Base-by-base conservation (phyloP, 495 filamentous ascomycete genomes). In the Thermothielavioides terrestris region DNA sequence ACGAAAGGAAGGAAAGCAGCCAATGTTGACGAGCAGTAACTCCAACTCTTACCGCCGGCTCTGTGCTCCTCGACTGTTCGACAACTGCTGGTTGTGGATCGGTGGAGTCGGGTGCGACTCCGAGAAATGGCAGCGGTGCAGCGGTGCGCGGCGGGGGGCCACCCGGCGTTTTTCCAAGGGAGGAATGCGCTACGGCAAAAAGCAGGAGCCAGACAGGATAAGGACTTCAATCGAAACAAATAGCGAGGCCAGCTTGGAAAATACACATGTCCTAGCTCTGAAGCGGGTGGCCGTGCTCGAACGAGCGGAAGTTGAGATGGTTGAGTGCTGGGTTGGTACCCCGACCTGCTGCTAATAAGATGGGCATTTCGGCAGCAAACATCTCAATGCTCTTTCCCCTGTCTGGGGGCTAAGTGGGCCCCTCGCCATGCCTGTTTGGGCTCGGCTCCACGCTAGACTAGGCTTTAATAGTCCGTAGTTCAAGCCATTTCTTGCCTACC, bases 61-160 rank as follows among this genome's bases (percentile, higher is more conserved):
- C 23, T 51, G 40, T 21, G 34, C 34, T 39, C 32, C 25, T 37
- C 23, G 35, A 27, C 5, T 42, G 11, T 26, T 39, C 32, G 17
- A 28, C 23, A 27, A 27, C 5, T 42, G 11, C 25, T 34, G n/a
- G 18, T 45, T 36, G 41, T 45, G 41, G 49, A 39, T 32, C 49
- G 41, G 49, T 45, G 49, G 49, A 45, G 41, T 26, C 40, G 42
- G 40, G 30, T 9, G 17, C 27, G 37, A 50, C 21, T 41, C 23
- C 8, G 18, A 44, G 8, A 44, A 21, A n/a, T n/a, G n/a, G n/a
- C n/a, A n/a, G n/a, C n/a, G n/a, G 40, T 1, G 21, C 22, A 45
- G 49, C 49, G 49, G 49, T 52, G 49, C 45, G 36, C 30, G 30
- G 30, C 30, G 38, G 38, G 39, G 47, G 22, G n/a, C 6, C 28